phyloP scores from a whole-genome alignment of 768 basidiomycete genomes.

The Naematelia aurantialba region DNA sequence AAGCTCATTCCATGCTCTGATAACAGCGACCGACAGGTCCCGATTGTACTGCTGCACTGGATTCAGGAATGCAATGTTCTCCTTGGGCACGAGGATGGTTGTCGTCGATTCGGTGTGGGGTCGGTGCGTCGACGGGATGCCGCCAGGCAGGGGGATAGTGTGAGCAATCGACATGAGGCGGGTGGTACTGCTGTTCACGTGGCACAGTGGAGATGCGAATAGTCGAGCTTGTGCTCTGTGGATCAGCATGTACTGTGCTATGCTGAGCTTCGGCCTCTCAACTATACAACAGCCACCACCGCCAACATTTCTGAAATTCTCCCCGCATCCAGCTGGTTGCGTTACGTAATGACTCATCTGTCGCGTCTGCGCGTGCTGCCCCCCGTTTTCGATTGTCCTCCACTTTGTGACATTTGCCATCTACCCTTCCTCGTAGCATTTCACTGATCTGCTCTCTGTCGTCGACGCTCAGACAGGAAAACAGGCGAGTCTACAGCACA shows the following conservation, averaged over 20 bases:
- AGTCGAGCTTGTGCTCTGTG: not conserved
- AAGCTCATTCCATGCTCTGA: slow-evolving; percentile 80
- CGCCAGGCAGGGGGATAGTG: slow-evolving; percentile 33
- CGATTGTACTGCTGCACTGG: slow-evolving; percentile 98
- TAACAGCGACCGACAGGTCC: slow-evolving; percentile 85
- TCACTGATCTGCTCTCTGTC: too few relatives aligned
- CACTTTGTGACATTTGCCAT: not conserved
- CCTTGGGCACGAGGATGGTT: slow-evolving; percentile 65
- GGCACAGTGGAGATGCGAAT: not conserved
- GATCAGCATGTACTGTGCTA: not conserved
- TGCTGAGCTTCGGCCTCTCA: not conserved
- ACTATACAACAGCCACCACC: too few relatives aligned
- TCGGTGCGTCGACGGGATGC: slow-evolving; percentile 41
- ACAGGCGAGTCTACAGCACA: too few relatives aligned
- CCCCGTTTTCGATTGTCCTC: too few relatives aligned
- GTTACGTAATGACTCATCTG: not conserved
- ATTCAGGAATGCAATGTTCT: slow-evolving; percentile 87
- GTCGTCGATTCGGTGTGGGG: slow-evolving; percentile 48
- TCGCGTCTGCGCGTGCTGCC: not conserved
- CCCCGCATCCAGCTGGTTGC: not conserved
- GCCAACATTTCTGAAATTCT: not conserved
- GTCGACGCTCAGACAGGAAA: too few relatives aligned
- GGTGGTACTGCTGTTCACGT: not conserved
- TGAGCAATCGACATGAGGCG: slow-evolving; percentile 16
- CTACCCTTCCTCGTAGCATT: not conserved